phyloP scores from a whole-genome alignment of 441 rosid species.

The Pelargonium australe region DNA sequence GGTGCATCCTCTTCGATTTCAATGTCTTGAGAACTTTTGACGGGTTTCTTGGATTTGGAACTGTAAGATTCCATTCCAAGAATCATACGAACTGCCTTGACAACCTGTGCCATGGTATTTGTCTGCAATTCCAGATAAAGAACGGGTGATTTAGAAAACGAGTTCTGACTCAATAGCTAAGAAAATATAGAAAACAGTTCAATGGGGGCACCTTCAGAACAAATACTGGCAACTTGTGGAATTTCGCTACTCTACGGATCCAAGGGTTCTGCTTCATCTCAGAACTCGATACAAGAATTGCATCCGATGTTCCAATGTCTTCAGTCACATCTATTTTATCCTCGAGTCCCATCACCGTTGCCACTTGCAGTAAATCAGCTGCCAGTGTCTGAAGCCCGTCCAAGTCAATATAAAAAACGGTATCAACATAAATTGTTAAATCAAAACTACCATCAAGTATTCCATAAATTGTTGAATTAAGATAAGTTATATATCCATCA shows the following conservation, averaged over 20 bases:
- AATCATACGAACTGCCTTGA: slow-evolving; percentile 84
- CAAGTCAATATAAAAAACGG: slow-evolving; percentile 10
- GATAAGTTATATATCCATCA: too few species aligned
- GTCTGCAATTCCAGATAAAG: slow-evolving; percentile 42
- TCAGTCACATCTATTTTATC: slow-evolving; percentile 63
- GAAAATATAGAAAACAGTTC: not conserved
- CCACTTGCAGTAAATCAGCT: slow-evolving; percentile 80
- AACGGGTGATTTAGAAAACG: slow-evolving; percentile 8
- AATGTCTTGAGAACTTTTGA: slow-evolving; percentile 39
- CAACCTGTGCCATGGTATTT: slow-evolving; percentile 93
- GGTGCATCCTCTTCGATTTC: slow-evolving; percentile 85
- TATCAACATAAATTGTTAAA: not conserved
- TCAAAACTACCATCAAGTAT: not conserved
- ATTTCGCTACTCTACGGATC: slow-evolving; percentile 77
- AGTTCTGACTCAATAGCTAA: not conserved
- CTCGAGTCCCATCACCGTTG: slow-evolving; percentile 79
- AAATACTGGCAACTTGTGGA: slow-evolving; percentile 65
- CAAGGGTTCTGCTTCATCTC: slow-evolving; percentile 79
- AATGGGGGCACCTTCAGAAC: slow-evolving; percentile 59
- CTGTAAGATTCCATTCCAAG: slow-evolving; percentile 66
- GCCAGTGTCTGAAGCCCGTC: slow-evolving; percentile 51
- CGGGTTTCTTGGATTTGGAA: slow-evolving; percentile 31
- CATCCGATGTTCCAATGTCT: slow-evolving; percentile 78
- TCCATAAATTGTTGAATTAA: too few species aligned
- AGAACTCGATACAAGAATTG: slow-evolving; percentile 64